Base-by-base conservation (phyloP, 768 basidiomycete species). In the Agaricus bisporus region DNA sequence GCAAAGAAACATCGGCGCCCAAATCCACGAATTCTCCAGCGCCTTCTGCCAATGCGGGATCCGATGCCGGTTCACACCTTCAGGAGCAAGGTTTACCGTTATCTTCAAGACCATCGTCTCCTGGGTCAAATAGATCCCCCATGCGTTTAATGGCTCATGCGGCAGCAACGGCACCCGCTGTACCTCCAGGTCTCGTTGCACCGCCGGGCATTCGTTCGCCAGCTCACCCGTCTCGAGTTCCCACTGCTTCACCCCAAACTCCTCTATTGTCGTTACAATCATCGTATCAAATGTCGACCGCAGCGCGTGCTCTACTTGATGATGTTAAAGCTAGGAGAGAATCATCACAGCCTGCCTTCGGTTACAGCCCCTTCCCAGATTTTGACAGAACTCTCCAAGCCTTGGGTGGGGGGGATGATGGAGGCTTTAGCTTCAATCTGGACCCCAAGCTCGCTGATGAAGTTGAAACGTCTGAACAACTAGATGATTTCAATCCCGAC, bases 361-460 rank as follows among this genome's bases (percentile, higher is more conserved):
- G 68, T 72, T 51, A 41, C 32, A 90, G 77, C 65, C 81, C 89
- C 10, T 95, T 95, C 78, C 93, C 92, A 9, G 92, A 95, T 58
- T 83, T 95, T 59, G 91, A 93, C 65, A 82, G 88, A 28, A 91
- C 88, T 17, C 72, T 94, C 42, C 82, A 87, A 63, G 83, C 80
- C 45, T 73, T 93, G 41, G 81, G 79, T 48, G 79, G 77, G 7
- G 81, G 75, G 41, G 86, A 86, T 58, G 78, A 70, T 28, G 80
- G 81, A 29, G 82, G 86, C 8, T 94, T 94, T 71, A 91, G 85
- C 65, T 94, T 95, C 71, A 92, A 85, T 67, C 71, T 93, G 41
- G 91, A 91, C 66, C 86, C 87, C 25, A 88, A 84, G 59, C 72
- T 91, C 25, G 86, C 82, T 5, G 76, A 75, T 28, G 75, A 78